Evolutionary conservation across 345 rosid species (phyloP).

Genomic region (Linum lewisii): DNA sequence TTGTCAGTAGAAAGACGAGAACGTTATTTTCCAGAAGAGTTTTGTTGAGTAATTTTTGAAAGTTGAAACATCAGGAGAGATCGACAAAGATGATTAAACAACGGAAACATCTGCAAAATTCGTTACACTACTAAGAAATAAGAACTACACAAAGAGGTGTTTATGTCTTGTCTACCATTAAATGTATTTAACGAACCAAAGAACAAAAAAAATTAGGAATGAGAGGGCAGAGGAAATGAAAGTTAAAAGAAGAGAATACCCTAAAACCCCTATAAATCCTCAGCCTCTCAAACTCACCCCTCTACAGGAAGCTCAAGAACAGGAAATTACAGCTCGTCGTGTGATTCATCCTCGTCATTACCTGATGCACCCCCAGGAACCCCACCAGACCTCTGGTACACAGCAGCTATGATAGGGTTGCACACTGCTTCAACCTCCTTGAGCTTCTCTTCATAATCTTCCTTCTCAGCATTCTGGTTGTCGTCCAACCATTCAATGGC

Average conservation of each 20-base stretch:
- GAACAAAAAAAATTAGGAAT: neutral
- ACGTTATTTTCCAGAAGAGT: too few relatives aligned
- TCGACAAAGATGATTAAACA: too few relatives aligned
- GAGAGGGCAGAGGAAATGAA: neutral
- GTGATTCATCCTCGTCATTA: conserved; percentile 37
- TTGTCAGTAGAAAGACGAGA: too few relatives aligned
- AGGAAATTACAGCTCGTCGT: conserved; percentile 56
- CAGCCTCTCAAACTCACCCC: too few relatives aligned
- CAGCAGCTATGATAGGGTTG: conserved; percentile 80
- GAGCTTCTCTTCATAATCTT: conserved; percentile 88
- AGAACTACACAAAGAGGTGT: neutral
- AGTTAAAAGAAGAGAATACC: too few relatives aligned
- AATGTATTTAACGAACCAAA: neutral
- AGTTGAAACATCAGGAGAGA: too few relatives aligned
- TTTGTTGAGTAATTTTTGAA: too few relatives aligned
- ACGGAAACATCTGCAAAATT: too few relatives aligned
- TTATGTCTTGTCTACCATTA: neutral
- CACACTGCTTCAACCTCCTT: conserved; percentile 94
- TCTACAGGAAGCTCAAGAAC: too few relatives aligned
- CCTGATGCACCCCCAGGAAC: conserved; percentile 45
- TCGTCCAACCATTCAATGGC: conserved; percentile 94
- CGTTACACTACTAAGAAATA: neutral
- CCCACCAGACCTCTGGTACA: conserved; percentile 80
- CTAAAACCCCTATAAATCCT: too few relatives aligned
- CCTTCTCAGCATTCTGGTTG: conserved; percentile 81